Conservation (phyloP, 2,329 filamentous ascomycete genomes). For the Fusarium globosum region DNA sequence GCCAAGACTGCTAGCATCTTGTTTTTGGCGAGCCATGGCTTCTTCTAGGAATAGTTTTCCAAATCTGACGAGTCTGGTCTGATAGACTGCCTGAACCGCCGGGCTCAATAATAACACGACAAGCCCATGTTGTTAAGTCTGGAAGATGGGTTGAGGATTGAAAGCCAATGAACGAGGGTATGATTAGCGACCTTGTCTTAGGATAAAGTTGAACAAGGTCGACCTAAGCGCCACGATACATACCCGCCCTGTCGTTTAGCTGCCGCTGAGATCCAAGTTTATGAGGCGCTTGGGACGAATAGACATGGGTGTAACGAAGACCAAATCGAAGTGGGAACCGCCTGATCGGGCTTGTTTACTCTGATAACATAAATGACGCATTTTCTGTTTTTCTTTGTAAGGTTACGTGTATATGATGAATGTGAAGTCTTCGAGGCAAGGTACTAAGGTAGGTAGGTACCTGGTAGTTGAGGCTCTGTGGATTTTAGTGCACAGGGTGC, state of each 20-base stretch:
- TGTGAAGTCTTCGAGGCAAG: neutral
- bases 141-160: neutral
- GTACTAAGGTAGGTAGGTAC: neutral
- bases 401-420: neutral
- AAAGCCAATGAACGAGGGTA: constrained; percentile 28
- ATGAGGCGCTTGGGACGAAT: neutral
- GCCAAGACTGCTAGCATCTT: neutral
- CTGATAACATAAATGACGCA: constrained; percentile 6
- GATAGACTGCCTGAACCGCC: constrained; percentile 9
- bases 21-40: neutral
- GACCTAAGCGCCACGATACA: constrained; percentile 37
- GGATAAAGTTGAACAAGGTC: constrained; percentile 3
- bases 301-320: neutral
- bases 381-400: neutral
- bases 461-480: constrained; percentile 4
- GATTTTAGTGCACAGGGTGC: constrained; percentile 5
- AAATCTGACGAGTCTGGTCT: neutral
- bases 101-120: neutral
- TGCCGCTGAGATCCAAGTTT: constrained; percentile 11
- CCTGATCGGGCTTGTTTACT: neutral
- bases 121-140: neutral
- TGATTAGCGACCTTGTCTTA: constrained; percentile 8
- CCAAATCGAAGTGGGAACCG: neutral
- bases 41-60: neutral
- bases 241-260: constrained; percentile 18